Base-by-base conservation (phyloP, 805 yeast genomes). In the Suhomyces pyralidae region DNA sequence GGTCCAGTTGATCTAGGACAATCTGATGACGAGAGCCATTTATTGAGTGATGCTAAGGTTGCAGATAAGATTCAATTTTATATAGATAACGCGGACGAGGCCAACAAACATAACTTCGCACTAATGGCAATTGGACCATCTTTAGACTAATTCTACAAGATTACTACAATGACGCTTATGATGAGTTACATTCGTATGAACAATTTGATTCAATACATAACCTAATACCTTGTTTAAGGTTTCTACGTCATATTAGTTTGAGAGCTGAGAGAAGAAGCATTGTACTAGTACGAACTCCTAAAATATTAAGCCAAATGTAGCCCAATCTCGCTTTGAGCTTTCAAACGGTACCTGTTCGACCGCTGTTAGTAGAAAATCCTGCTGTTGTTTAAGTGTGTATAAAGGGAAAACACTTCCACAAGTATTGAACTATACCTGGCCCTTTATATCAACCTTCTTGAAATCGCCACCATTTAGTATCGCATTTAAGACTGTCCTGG, bases 391-490 rank as follows among this genome's bases (percentile, higher is more conserved):
- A 12, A 12, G 32, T 12, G n/a, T 28, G n/a, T 28, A 12, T 28
- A 3, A 26, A 26, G 30, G 4, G 14, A 26, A 10, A 5, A 10
- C 14, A 10, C 30, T 26, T 26, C 14, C 30, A 10, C 9, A 26
- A 26, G 30, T 6, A 8, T 25, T 25, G 8, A 6, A 28, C 58
- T 67, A 85, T 7, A 84, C 77, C 69, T 92, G 97, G 0, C 98
- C 98, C 73, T 92, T 92, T 56, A 93, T 91, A 64, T 92, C 97
- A 12, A 92, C 84, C 62, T 78, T 85, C 54, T 73, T 81, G 58
- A 78, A 77, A 32, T 69, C 71, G 2, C 71, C 46, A 59, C 68
- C 55, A 66, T 68, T 58, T 68, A 74, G 46, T 62, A 71, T 55
- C 54, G 66, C 55, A 43, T 71, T 65, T 3, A 83, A 67, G 0